Evolutionary conservation across 257 asterid species (phyloP), one percentile per base, ranked within the genome.

Genomic region (Solanum lignicaule): DNA sequence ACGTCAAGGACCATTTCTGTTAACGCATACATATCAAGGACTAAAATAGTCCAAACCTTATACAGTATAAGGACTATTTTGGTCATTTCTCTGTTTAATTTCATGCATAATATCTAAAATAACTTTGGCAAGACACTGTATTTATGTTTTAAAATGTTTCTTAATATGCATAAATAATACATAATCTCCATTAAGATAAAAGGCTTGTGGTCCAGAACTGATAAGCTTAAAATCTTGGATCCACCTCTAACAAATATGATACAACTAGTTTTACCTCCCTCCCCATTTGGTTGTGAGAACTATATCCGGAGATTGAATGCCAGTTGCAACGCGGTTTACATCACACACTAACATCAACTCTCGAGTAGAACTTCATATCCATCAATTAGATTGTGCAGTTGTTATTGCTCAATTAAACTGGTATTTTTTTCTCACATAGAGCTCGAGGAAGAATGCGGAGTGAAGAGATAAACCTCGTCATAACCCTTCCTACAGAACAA

Each of bases 401-500:
- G 66, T 58, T 58, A 58, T 58, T 58, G 66, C 66, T 58, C 12
- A 20, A 58, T 2, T 58, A 7, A 20, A 58, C 66, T 58, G 66
- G 1, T 58, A 1, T 2, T 58, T 7, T 20, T 21, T n/a, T n/a
- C 85, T 33, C 76, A 27, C 20, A 72, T 20, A 29, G 32, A 58
- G 83, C 85, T 68, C n/a, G 68, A 76, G 38, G 81, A 16, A 72
- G 43, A 87, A 55, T 73, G 13, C 85, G 90, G 48, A 35, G 29
- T 90, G 93, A 97, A 97, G 83, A 94, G 94, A 94, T 95, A 97
- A 74, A 97, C 99, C 89, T 95, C 99, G 27, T 97, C 99, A 79
- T 91, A 97, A 18, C 99, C 99, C 89, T 90, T 94, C 95, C 99
- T 97, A 96, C 91, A 92, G 27, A n/a, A 25, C 82, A 18, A 35